phyloP scores from a whole-genome alignment of 2,329 filamentous ascomycete genomes.

The Shiraia sp. region DNA sequence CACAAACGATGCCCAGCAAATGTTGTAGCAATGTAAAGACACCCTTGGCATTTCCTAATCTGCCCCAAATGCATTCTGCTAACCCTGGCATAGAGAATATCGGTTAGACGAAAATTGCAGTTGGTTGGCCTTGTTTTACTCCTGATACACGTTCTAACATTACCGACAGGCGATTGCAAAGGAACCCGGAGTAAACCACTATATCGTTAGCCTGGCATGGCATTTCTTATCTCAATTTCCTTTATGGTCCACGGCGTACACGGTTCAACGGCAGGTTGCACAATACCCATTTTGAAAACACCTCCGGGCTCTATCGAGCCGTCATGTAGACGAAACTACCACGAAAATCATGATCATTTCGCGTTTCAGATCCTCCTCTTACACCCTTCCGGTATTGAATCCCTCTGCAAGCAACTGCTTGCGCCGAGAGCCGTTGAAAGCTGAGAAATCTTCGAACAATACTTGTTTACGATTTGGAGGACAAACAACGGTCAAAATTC shows the following conservation, averaged over 20 bases:
- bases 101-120: slow-evolving; percentile 54
- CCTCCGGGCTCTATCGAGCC: slow-evolving; percentile 16
- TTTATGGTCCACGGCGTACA: slow-evolving; percentile 36
- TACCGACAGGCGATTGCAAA: slow-evolving; percentile 41
- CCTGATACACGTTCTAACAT: slow-evolving; percentile 14
- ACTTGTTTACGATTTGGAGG: too few relatives aligned
- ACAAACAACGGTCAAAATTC: too few relatives aligned
- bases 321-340: slow-evolving; percentile 31
- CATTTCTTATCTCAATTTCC: slow-evolving; percentile 5
- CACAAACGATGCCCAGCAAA: slow-evolving; percentile 60
- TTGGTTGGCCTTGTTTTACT: slow-evolving; percentile 25
- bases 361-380: slow-evolving; percentile 3
- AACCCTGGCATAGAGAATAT: slow-evolving; percentile 47
- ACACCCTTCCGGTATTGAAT: slow-evolving; percentile 11
- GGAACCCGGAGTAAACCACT: slow-evolving; percentile 20
- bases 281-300: slow-evolving; percentile 39
- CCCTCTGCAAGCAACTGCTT: too few relatives aligned
- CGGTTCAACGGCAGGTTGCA: slow-evolving; percentile 27
- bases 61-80: slow-evolving; percentile 2
- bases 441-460: background rate
- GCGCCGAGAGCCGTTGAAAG: background rate
- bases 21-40: slow-evolving; percentile 57
- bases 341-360: slow-evolving; percentile 18
- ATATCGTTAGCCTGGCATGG: slow-evolving; percentile 6
- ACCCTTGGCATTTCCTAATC: slow-evolving; percentile 5